Conservation (phyloP, 371 early-diverging fungal genomes). For the Syncephalastrum sp. region DNA sequence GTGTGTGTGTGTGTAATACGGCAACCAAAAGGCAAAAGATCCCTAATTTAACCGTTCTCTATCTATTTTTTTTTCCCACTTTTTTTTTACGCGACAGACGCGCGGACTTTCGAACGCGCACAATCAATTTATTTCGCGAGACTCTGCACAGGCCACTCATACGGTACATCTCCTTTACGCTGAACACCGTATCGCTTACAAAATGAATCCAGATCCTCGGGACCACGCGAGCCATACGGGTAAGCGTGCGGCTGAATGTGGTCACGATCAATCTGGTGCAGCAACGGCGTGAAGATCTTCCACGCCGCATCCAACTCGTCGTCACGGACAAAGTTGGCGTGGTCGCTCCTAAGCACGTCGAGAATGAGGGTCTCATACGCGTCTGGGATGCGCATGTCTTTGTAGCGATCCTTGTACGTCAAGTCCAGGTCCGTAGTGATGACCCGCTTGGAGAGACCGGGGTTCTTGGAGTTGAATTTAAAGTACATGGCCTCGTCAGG, state of each 20-base stretch:
- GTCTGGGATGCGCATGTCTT: conserved; percentile 87
- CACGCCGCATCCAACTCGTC: conserved; percentile 96
- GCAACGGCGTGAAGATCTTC: conserved; percentile 95
- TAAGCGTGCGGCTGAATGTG: conserved; percentile 75
- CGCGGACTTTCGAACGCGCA: no score
- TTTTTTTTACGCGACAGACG: no score
- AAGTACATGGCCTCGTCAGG: conserved; percentile 97
- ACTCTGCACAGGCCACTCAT: conserved; percentile 27
- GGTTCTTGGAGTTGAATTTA: conserved; percentile 95
- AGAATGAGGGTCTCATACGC: conserved; percentile 94
- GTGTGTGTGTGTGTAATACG: no score
- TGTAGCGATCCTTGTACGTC: conserved; percentile 85
- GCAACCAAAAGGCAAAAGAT: no score
- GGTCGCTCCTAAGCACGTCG: conserved; percentile 89
- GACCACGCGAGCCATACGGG: conserved; percentile 89
- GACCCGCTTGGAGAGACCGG: conserved; percentile 68
- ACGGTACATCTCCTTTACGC: conserved; percentile 19
- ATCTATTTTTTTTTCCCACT: no score
- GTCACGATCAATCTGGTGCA: conserved; percentile 81
- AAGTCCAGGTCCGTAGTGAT: conserved; percentile 91
- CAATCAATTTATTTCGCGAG: conserved; percentile 12
- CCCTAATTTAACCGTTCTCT: no score
- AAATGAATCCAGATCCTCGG: conserved; percentile 72
- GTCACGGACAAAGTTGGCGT: conserved; percentile 95
- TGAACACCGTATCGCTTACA: conserved; percentile 68